Evolutionary conservation across 352 stramenopile species (phyloP).

Genomic region (Blastocystis sp.): DNA sequence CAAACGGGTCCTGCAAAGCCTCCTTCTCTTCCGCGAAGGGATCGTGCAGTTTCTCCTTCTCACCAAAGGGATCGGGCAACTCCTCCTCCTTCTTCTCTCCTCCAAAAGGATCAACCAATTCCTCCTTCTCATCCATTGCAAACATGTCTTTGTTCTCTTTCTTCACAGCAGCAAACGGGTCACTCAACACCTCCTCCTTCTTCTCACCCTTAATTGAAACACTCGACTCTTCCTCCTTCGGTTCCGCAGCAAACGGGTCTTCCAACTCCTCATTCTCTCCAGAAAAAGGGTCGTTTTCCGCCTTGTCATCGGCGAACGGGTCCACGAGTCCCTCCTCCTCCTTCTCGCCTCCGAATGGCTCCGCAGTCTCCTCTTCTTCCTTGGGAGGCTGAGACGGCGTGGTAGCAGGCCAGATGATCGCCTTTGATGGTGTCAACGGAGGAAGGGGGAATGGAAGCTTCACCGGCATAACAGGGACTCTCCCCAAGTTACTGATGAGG

Average conservation of each 20-base stretch:
- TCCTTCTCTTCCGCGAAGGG: not conserved
- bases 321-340: not conserved
- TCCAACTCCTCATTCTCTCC: not conserved
- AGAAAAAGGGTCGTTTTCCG: conserved; percentile 14
- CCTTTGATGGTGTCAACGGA: not conserved
- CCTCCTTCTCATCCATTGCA: not conserved
- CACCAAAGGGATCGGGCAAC: conserved; percentile 16
- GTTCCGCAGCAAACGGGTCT: not conserved
- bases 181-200: conserved; percentile 1
- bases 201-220: conserved; percentile 5
- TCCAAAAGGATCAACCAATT: not conserved
- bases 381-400: not conserved
- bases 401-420: conserved; percentile 17
- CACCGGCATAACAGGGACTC: conserved; percentile 31
- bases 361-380: not conserved
- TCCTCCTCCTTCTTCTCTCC: not conserved
- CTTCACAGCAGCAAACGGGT: conserved; percentile 14
- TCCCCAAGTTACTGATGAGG: not conserved
- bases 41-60: conserved; percentile 24
- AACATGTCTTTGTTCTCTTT: not conserved
- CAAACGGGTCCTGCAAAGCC: not conserved
- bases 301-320: conserved; percentile 24
- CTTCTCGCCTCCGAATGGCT: not conserved
- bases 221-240: not conserved
- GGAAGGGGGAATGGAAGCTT: not conserved